phyloP scores from a whole-genome alignment of 2,329 filamentous ascomycete genomes.

The Stachybotrys echinatus region DNA sequence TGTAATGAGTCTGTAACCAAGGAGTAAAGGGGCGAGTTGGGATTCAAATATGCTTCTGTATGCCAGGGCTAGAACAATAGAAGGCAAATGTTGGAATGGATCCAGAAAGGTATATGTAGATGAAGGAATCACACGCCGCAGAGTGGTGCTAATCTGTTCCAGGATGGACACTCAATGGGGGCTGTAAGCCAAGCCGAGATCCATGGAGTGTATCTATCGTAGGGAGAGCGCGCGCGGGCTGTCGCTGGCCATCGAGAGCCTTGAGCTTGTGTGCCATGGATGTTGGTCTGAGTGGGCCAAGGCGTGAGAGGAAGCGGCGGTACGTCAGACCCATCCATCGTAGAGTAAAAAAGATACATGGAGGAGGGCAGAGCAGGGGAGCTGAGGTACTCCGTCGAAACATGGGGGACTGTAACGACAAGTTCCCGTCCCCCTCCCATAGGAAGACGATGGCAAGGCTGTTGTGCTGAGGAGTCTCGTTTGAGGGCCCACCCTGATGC shows the following conservation, averaged over 20 bases:
- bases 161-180: not conserved
- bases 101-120: not conserved
- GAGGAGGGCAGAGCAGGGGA: not conserved
- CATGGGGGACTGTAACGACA: constrained; percentile 6
- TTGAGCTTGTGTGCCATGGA: not conserved
- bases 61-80: not conserved
- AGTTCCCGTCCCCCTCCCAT: not conserved
- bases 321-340: not conserved
- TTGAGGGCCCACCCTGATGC: not conserved
- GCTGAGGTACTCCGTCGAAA: constrained; percentile 7
- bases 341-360: not conserved
- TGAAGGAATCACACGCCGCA: not conserved
- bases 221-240: not conserved
- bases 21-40: no score
- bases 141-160: not conserved
- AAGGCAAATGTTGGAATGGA: not conserved
- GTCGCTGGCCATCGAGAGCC: not conserved
- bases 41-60: not conserved
- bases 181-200: not conserved
- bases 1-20: no score
- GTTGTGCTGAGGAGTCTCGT: not conserved
- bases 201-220: not conserved
- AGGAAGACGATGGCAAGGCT: not conserved
- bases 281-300: not conserved
- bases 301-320: not conserved